These are phyloP conservation scores for Jackrogersella minutella DNA, from an alignment of 495 filamentous ascomycete genomes.

Conservation along the genomic window DNA sequence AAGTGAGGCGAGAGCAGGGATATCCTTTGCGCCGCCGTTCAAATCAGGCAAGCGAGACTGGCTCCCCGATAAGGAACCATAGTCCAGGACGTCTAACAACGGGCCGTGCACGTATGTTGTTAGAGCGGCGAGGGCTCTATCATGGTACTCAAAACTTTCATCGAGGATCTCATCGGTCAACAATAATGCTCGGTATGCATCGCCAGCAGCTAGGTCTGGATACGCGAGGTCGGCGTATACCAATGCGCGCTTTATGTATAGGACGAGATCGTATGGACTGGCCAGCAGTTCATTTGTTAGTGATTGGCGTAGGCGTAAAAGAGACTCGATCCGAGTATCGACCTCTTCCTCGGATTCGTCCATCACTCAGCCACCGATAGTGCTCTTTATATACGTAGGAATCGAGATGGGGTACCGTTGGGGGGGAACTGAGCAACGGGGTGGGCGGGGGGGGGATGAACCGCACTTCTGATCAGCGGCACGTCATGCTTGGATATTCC, in stretches of 20 bases:
- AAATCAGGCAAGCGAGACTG: constrained; percentile 50
- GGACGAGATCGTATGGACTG: constrained; percentile 78
- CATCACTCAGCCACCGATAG: constrained; percentile 42
- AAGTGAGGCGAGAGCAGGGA: constrained; percentile 46
- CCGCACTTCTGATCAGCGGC: constrained; percentile 39
- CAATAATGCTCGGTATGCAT: constrained; percentile 88
- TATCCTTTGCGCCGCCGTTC: constrained; percentile 34
- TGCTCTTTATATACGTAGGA: constrained; percentile 25
- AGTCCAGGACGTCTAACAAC: constrained; percentile 49
- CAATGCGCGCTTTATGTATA: constrained; percentile 75
- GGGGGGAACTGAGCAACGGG: constrained; percentile 10
- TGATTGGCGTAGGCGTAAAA: constrained; percentile 55
- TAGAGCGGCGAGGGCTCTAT: constrained; percentile 58
- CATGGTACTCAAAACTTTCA: constrained; percentile 71
- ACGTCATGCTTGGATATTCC: constrained; percentile 30
- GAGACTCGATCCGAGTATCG: constrained; percentile 47
- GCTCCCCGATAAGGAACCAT: constrained; percentile 51
- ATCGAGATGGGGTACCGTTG: constrained; percentile 25
- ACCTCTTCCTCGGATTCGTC: constrained; percentile 52
- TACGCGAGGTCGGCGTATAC: constrained; percentile 79
- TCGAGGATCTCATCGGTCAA: constrained; percentile 82
- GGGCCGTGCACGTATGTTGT: constrained; percentile 40
- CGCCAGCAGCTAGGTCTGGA: constrained; percentile 87
- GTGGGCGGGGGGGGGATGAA: constrained; percentile 15
- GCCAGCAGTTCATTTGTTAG: constrained; percentile 58